These are phyloP conservation scores for Sporothrix brasiliensis DNA, from an alignment of 2,329 filamentous ascomycete species.

Conservation along the genomic window DNA sequence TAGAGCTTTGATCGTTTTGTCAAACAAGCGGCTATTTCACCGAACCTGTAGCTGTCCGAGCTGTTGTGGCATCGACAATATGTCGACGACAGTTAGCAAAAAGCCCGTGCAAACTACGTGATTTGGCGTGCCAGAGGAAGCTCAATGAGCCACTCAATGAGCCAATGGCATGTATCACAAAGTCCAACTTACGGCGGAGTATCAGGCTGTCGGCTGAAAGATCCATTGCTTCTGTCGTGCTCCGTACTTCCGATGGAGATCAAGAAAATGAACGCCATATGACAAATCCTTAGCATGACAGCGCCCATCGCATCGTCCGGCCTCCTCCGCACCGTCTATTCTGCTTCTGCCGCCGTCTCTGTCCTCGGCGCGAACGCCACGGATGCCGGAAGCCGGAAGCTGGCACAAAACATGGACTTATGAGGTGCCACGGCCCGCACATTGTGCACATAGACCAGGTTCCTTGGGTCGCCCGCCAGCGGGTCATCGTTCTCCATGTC, in stretches of 20 bases:
- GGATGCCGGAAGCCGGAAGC: conserved; percentile 78
- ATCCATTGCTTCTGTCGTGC: neutral
- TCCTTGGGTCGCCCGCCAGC: conserved; percentile 33
- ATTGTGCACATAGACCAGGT: conserved; percentile 62
- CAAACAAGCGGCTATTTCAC: conserved; percentile 20
- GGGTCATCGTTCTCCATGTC: conserved; percentile 49
- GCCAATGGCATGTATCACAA: neutral
- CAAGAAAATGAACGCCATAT: neutral
- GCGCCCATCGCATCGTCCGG: neutral
- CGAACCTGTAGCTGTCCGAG: conserved; percentile 14
- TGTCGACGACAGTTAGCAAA: neutral
- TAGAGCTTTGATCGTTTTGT: neutral
- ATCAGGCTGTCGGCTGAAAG: neutral
- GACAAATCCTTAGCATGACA: neutral
- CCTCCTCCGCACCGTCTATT: neutral
- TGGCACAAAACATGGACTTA: conserved; percentile 97
- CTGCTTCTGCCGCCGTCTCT: neutral
- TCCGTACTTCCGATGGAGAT: neutral
- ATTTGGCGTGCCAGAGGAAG: neutral
- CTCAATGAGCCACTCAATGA: neutral
- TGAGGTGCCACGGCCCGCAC: conserved; percentile 88
- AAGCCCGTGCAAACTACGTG: neutral
- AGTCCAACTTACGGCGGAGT: too few species aligned
- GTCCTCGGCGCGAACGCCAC: conserved; percentile 69
- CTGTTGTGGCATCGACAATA: neutral